Evolutionary conservation across 73 alveolate species (phyloP), one percentile per base, ranked within the genome.

Genomic region (Diophrys appendiculata): DNA sequence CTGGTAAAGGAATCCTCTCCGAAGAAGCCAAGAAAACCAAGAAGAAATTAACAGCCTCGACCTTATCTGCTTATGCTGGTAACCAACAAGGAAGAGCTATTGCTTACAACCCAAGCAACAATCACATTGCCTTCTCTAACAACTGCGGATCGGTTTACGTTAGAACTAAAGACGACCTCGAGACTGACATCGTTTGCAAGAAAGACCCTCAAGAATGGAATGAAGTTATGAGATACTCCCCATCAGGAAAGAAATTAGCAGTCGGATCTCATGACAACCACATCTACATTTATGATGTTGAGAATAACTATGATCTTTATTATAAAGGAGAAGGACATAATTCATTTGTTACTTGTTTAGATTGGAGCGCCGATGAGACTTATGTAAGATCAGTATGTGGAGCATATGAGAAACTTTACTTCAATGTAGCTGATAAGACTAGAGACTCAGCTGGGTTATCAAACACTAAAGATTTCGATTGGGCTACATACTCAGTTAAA

Each of bases 191-290:
- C 72, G 81, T 33, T 76, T 82, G 90, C 81, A 84, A 55, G 70
- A 88, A 84, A 78, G 81, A 81, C 33, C 77, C 94, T 14, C 64
- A 69, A 54, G 96, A 94, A 81, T 87, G 97, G 89, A 78, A 88
- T 34, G 97, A 96, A 78, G 96, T 88, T 67, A 70, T 94, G 52
- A 83, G 81, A 69, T 96, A 94, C 86, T 86, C 97, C 69, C 99
- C 99, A 64, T 87, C 91, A 71, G 96, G 95, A 25, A 73, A 35
- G 68, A 90, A 43, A 64, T 80, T 96, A 35, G 99, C 99, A 33
- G 98, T 85, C 25, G 99, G 99, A 14, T 96, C 98, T 33, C 96
- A 94, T 65, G 97, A 90, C 73, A 95, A 96, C 78, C 87, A 88
- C 70, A 90, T 96, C 56, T 96, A 94, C 74, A 83, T 96, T 60